These are phyloP conservation scores for Brassica hybrid DNA, from an alignment of 441 rosid species.

Conservation along the genomic window DNA sequence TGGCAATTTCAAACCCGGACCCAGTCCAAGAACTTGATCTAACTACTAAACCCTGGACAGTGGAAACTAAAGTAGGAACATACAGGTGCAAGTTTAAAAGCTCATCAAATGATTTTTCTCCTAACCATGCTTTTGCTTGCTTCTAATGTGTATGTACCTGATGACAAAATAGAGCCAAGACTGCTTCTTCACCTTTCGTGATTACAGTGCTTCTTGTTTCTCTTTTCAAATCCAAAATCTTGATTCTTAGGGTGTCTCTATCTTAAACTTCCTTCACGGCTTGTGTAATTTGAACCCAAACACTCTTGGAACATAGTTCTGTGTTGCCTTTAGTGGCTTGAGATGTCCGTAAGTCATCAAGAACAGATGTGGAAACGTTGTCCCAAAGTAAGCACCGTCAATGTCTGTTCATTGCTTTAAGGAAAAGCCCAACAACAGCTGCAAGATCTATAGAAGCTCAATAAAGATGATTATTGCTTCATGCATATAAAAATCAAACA, in stretches of 20 bases:
- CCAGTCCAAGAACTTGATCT: background rate
- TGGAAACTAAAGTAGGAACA: conserved; percentile 2
- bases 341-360: conserved; percentile 83
- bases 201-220: background rate
- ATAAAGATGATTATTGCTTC: background rate
- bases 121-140: conserved; percentile 25
- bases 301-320: conserved; percentile 77
- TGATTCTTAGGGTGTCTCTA: background rate
- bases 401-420: conserved; percentile 63
- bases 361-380: conserved; percentile 84
- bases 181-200: conserved; percentile 25
- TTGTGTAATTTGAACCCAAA: conserved; percentile 89
- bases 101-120: too few relatives aligned
- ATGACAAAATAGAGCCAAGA: conserved; percentile 22
- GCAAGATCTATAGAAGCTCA: conserved; percentile 9
- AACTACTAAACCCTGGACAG: background rate
- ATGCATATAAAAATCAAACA: conserved; percentile 10
- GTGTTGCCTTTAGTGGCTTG: conserved; percentile 73
- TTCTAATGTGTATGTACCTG: conserved; percentile 27
- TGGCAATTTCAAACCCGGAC: background rate
- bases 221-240: conserved; percentile 9
- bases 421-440: conserved; percentile 43
- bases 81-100: conserved; percentile 26
- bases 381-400: conserved; percentile 96
- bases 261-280: conserved; percentile 26